Percentiles rank a stretch among this genome's conserved stretches.
Conservation (phyloP, 352 stramenopile genomes). For the Globisporangium mamillatum region DNA sequence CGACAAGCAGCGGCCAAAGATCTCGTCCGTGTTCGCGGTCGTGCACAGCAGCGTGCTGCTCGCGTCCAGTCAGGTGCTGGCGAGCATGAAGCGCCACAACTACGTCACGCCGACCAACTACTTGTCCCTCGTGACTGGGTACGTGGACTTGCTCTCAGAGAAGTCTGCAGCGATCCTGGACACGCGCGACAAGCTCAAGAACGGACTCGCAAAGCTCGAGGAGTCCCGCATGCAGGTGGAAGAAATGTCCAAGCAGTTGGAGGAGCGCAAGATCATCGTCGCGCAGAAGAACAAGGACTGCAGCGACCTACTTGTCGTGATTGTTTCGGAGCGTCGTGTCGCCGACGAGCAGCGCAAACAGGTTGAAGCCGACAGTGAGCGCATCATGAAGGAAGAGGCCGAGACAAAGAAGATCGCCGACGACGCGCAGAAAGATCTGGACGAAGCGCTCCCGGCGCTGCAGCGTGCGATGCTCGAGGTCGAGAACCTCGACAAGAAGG, state of each 20-base stretch:
- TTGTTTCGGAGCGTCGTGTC: conserved; percentile 91
- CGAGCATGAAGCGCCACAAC: conserved; percentile 91
- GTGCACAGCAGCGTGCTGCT: conserved; percentile 88
- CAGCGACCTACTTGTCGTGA: conserved; percentile 93
- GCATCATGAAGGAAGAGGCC: conserved; percentile 88
- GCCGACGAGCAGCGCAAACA: conserved; percentile 93
- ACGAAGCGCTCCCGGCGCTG: conserved; percentile 91
- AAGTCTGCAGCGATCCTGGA: conserved; percentile 74
- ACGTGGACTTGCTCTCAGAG: conserved; percentile 78
- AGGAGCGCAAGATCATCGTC: conserved; percentile 88
- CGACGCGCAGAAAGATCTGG: conserved; percentile 93
- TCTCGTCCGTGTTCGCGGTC: conserved; percentile 86
- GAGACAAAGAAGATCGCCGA: conserved; percentile 94
- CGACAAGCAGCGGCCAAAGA: conserved; percentile 73
- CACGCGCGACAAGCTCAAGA: conserved; percentile 80
- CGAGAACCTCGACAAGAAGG: conserved; percentile 94
- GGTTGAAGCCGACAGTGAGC: conserved; percentile 92
- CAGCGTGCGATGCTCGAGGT: conserved; percentile 93
- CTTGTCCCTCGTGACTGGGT: conserved; percentile 91
- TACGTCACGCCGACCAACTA: conserved; percentile 95
- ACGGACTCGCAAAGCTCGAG: conserved; percentile 79
- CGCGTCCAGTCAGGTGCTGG: conserved; percentile 78
- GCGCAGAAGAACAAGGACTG: conserved; percentile 93
- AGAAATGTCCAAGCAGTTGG: conserved; percentile 84
- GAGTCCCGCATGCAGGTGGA: conserved; percentile 81